These are phyloP conservation scores for Ajuga chamaepitys DNA, from an alignment of 257 asterid genomes.

Conservation along the genomic window DNA sequence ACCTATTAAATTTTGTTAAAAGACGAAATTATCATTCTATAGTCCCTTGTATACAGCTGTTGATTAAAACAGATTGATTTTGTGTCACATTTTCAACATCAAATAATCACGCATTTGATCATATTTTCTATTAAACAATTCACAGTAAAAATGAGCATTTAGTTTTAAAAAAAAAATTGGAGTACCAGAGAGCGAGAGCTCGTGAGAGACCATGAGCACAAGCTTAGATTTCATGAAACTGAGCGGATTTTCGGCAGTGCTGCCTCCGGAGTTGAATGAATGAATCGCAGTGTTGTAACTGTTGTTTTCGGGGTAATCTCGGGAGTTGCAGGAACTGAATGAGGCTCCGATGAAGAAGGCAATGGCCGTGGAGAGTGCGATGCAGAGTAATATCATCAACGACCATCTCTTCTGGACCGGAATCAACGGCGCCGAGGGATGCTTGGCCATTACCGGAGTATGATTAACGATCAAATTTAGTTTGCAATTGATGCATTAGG, in stretches of 20 bases:
- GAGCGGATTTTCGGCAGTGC: conserved; percentile 30
- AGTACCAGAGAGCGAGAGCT: conserved; percentile 82
- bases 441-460: conserved; percentile 37
- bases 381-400: conserved; percentile 34
- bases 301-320: conserved; percentile 17
- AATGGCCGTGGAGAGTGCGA: conserved; percentile 47
- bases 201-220: conserved; percentile 74
- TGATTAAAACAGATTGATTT: not conserved
- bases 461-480: conserved; percentile 8
- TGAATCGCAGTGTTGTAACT: conserved; percentile 19
- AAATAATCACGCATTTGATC: not conserved
- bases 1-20: conserved; percentile 27
- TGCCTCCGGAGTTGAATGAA: conserved; percentile 7
- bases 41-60: not conserved
- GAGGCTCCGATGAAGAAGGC: conserved; percentile 65
- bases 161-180: not conserved
- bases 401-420: conserved; percentile 44
- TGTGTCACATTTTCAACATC: not conserved
- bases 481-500: conserved; percentile 14
- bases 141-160: not conserved
- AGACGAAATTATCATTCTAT: not conserved
- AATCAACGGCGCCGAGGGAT: conserved; percentile 16
- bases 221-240: conserved; percentile 70
- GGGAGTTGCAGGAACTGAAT: conserved; percentile 48
- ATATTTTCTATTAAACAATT: not conserved